phyloP scores from a whole-genome alignment of 1,139 yeast genomes.

The Magnusiomyces sp. region DNA sequence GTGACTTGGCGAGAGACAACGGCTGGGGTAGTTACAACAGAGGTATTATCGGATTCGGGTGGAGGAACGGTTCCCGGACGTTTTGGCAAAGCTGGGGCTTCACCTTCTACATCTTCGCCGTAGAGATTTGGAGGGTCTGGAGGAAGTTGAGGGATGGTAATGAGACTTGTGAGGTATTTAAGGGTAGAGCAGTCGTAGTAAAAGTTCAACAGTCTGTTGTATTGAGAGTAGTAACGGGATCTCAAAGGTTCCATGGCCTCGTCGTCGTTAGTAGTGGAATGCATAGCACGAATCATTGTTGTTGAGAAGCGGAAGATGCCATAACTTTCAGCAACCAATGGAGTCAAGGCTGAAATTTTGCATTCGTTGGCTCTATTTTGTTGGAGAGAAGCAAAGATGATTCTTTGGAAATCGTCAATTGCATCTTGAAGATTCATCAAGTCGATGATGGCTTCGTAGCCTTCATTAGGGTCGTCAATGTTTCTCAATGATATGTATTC shows the following conservation, averaged over 20 bases:
- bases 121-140: conserved; percentile 60
- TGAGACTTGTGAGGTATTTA: conserved; percentile 72
- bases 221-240: conserved; percentile 71
- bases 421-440: conserved; percentile 81
- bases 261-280: conserved; percentile 64
- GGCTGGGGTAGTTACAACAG: conserved; percentile 37
- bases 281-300: conserved; percentile 86
- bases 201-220: conserved; percentile 68
- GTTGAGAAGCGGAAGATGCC: conserved; percentile 87
- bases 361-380: conserved; percentile 66
- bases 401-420: conserved; percentile 69
- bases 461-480: conserved; percentile 91
- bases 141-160: conserved; percentile 78
- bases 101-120: conserved; percentile 36
- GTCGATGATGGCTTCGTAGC: conserved; percentile 82
- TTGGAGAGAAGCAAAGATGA: conserved; percentile 66
- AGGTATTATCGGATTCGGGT: conserved; percentile 20
- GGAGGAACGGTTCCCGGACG: conserved; percentile 35
- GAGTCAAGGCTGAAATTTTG: conserved; percentile 79
- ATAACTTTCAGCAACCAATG: conserved; percentile 86
- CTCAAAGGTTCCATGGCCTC: conserved; percentile 72
- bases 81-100: conserved; percentile 37
- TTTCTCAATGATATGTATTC: conserved; percentile 84
- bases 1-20: conserved; percentile 41
- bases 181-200: conserved; percentile 87